Base-by-base conservation (phyloP, 768 basidiomycete species). In the Lactarius sanguifluus region DNA sequence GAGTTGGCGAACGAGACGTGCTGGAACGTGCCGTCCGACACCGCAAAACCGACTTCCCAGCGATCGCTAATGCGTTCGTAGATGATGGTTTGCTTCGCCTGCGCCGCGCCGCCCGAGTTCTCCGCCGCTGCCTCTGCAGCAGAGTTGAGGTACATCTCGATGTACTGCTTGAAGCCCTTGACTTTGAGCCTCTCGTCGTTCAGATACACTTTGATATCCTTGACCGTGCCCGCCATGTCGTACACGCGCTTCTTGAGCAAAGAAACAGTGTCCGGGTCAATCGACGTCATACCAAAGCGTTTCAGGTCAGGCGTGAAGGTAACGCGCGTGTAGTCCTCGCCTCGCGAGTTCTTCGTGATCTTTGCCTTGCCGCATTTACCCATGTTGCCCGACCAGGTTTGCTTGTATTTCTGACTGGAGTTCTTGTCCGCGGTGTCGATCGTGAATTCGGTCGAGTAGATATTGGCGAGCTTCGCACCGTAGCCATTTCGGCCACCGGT, bases 401-500 rank as follows among this genome's bases (percentile, higher is more conserved):
- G 97, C 73, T 91, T 91, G 79, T 96, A 99, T 79, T 96, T 98
- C 79, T 94, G 90, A 59, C 81, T 77, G 1, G 86, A 82, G 62
- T 88, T 88, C 79, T 89, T 92, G 79, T 96, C 92, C 3, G 94
- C 96, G 2, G 97, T 99, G 72, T 99, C 97, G 72, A 99, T 83
- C 12, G 88, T 94, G 78, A 99, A 99, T 75, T 96, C 91, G 69
- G 85, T 89, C 2, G 97, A 99, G 80, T 98, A 99, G 70, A 98
- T 97, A 79, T 99, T 98, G 61, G 97, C 91, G 50, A 99, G 84
- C 76, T 99, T 99, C 61, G 97, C 97, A 72, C 97, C 97, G 73
- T 94, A 98, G 73, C 97, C 97, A 73, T 99, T 99, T 73, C 97
- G 88, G 76, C 97, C 97, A 77, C 97, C 97, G 0, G 95, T 98